Evolutionary conservation across 2,329 filamentous ascomycete genomes (phyloP).

Genomic region (Dryadomyces quercus-mongolicae): DNA sequence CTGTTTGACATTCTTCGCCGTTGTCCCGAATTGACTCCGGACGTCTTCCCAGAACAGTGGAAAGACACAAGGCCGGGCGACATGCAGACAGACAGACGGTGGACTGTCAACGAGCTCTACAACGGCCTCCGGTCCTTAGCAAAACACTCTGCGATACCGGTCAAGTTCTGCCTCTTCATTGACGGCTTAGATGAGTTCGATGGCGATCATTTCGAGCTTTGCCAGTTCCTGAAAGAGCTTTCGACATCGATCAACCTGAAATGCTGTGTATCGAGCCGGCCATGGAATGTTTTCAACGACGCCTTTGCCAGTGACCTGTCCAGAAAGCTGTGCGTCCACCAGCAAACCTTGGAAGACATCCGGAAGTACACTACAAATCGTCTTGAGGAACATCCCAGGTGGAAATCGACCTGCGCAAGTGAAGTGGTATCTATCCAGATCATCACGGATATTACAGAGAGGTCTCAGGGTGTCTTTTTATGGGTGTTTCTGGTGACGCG

Average conservation of each 20-base stretch:
- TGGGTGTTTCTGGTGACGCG: neutral
- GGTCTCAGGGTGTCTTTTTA: constrained; percentile 1
- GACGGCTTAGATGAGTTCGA: constrained; percentile 2
- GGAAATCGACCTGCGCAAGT: neutral
- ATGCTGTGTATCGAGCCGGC: constrained; percentile 2
- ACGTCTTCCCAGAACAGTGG: neutral
- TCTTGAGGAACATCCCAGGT: neutral
- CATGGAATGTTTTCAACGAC: neutral
- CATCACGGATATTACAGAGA: neutral
- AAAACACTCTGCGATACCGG: neutral
- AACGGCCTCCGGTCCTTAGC: neutral
- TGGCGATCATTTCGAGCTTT: neutral
- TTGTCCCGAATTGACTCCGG: neutral
- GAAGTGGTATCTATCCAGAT: neutral
- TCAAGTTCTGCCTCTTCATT: constrained; percentile 1
- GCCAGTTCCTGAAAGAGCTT: neutral
- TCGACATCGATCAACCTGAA: neutral
- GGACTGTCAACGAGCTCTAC: neutral
- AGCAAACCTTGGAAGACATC: neutral
- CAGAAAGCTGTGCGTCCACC: neutral
- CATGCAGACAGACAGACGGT: neutral
- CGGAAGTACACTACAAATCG: neutral
- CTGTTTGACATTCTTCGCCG: neutral
- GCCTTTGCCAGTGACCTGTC: neutral
- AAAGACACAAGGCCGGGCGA: neutral